These are phyloP conservation scores for Monosporozyma solicola DNA, from an alignment of 805 yeast genomes.

Conservation along the genomic window DNA sequence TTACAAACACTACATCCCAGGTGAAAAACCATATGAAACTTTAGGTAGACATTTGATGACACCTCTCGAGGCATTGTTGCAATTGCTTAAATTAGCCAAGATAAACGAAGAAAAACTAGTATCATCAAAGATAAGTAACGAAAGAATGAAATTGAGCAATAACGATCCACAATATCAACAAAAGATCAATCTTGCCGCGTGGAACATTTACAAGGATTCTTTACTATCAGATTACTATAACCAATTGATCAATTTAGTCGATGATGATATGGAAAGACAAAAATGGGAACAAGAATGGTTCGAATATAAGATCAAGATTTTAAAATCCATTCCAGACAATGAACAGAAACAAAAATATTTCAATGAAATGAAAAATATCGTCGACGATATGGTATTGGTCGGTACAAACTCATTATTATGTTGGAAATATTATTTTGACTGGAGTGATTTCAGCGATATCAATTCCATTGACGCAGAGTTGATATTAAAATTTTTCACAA, in stretches of 20 bases:
- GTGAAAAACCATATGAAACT: constrained; percentile 43
- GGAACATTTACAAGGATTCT: constrained; percentile 43
- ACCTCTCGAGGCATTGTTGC: constrained; percentile 37
- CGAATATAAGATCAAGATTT: constrained; percentile 44
- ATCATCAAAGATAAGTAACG: constrained; percentile 36
- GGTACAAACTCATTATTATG: constrained; percentile 52
- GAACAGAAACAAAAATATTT: constrained; percentile 33
- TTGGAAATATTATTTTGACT: constrained; percentile 69
- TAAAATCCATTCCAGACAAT: constrained; percentile 42
- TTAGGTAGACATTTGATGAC: constrained; percentile 40
- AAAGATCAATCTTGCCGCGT: constrained; percentile 31
- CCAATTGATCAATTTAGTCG: constrained; percentile 45
- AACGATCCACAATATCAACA: constrained; percentile 35
- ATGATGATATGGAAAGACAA: constrained; percentile 54
- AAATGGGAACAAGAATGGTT: constrained; percentile 52
- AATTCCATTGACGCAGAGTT: constrained; percentile 39
- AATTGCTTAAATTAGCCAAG: constrained; percentile 35
- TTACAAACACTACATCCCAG: constrained; percentile 47
- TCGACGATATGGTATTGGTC: constrained; percentile 65
- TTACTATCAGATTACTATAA: constrained; percentile 46
- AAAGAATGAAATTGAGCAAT: constrained; percentile 42
- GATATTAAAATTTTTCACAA: constrained; percentile 42
- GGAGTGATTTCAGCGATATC: constrained; percentile 51
- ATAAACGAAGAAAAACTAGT: constrained; percentile 36
- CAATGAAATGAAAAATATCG: constrained; percentile 43